A percentile compares a stretch with the other conserved stretches of the same genome.
phyloP scores from a whole-genome alignment of 78 protist species.

The Cavenderia fasciculata region DNA sequence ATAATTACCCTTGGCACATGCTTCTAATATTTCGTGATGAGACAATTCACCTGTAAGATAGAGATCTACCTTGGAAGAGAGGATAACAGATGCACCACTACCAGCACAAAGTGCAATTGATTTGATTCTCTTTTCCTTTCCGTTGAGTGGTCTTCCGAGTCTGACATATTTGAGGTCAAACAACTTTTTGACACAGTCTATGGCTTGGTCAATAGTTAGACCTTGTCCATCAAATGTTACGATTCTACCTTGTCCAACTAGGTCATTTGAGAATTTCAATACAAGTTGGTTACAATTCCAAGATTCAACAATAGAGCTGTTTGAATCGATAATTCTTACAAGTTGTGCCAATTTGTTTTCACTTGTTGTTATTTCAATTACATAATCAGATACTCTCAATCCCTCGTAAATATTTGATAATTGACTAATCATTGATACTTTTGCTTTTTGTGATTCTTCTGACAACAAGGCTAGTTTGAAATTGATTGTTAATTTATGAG shows the following conservation, averaged over 20 bases:
- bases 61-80: slow-evolving; percentile 59
- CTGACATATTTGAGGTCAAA: slow-evolving; percentile 52
- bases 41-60: slow-evolving; percentile 84
- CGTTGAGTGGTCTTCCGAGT: slow-evolving; percentile 31
- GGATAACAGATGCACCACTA: slow-evolving; percentile 70
- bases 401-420: no score
- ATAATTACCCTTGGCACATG: slow-evolving; percentile 67
- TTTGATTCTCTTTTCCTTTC: neutral
- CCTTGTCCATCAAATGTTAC: slow-evolving; percentile 4
- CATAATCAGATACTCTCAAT: no score
- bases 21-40: slow-evolving; percentile 86
- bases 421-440: no score
- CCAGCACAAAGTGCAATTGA: slow-evolving; percentile 85
- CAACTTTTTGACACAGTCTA: slow-evolving; percentile 36
- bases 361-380: no score
- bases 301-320: no score
- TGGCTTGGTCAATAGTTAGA: slow-evolving; percentile 19
- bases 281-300: no score
- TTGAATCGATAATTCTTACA: no score
- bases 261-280: slow-evolving; percentile 3
- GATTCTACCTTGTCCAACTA: slow-evolving; percentile 53
- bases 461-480: no score
- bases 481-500: no score
- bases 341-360: no score
- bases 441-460: no score